phyloP scores from a whole-genome alignment of 1,139 yeast species.

The Yarrowia galli region DNA sequence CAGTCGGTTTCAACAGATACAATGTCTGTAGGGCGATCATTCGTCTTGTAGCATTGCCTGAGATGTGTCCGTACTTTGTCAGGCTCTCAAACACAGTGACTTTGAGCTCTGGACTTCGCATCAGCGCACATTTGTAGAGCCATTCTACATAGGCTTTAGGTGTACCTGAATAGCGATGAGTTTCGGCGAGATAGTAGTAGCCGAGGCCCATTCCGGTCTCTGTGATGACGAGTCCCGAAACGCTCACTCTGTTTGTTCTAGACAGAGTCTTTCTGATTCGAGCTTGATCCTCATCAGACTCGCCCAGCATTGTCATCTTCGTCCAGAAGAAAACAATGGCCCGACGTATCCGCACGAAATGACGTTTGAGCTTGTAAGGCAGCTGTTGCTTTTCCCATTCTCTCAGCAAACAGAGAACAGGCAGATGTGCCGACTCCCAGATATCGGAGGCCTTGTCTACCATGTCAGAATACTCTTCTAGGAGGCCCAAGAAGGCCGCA shows the following conservation, averaged over 20 bases:
- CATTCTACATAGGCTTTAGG: conserved; percentile 5
- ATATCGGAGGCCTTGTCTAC: neutral
- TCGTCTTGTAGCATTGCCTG: neutral
- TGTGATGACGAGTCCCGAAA: neutral
- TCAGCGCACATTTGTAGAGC: conserved; percentile 21
- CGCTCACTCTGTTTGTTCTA: neutral
- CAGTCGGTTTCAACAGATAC: neutral
- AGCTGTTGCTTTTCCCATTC: conserved; percentile 25
- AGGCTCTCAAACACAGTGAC: neutral
- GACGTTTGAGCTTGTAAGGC: conserved; percentile 1
- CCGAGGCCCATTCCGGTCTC: neutral
- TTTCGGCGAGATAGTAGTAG: conserved; percentile 13
- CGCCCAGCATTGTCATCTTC: neutral
- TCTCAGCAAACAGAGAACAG: neutral
- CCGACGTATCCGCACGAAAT: neutral
- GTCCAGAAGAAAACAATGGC: conserved; percentile 12
- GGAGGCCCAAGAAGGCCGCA: too few relatives aligned
- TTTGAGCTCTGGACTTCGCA: neutral
- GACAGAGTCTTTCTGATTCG: neutral
- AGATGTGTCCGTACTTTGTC: neutral
- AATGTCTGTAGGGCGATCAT: neutral
- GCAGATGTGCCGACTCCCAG: conserved; percentile 4
- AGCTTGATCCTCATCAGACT: neutral
- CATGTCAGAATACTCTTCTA: neutral
- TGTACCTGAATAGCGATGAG: conserved; percentile 10